Evolutionary conservation across 1,139 yeast genomes (phyloP), one percentile per base, ranked within the genome.

Genomic region (Candida labiduridarum): DNA sequence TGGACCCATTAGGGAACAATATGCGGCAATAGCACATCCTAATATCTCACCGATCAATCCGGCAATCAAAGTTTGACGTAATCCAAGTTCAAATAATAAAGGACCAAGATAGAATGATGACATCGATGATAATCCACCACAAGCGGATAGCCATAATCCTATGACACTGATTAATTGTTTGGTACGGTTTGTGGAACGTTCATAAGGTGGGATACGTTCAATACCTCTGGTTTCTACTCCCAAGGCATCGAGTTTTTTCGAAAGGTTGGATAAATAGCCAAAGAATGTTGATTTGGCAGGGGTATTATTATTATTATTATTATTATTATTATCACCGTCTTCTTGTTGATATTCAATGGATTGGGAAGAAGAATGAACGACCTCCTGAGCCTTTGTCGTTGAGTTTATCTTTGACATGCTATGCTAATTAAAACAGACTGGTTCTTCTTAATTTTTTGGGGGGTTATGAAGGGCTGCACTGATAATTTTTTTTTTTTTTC

Each of bases 121-220:
- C 89, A 89, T 87, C 0, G 96, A 87, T 5, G 95, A 85, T 33
- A 89, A 71, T 0, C 96, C 92, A 49, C 96, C 95, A 55, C 91
- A 80, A 0, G 92, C 96, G 35, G 92, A 84, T 31, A 87, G 64
- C 96, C 96, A 89, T 46, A 89, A 76, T 1, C 96, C 92, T 14
- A 80, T 69, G 15, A 88, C 89, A 18, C 84, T 77, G 7, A 85
- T 49, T 46, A 84, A 74, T 51, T 83, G 85, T 43, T 73, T 72
- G 19, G 63, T 51, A 41, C 72, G 71, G 40, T 80, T 77, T 5
- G 78, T 69, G 25, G 84, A 75, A 54, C 97, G 74, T 54, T 88
- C 90, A 53, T 83, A 76, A 0, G 96, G 88, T 45, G 80, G 71
- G 30, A 88, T 83, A 56, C 97, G 74, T 56, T 89, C 92, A 46